Base-by-base conservation (phyloP, 768 basidiomycete genomes). In the Russula earlei region DNA sequence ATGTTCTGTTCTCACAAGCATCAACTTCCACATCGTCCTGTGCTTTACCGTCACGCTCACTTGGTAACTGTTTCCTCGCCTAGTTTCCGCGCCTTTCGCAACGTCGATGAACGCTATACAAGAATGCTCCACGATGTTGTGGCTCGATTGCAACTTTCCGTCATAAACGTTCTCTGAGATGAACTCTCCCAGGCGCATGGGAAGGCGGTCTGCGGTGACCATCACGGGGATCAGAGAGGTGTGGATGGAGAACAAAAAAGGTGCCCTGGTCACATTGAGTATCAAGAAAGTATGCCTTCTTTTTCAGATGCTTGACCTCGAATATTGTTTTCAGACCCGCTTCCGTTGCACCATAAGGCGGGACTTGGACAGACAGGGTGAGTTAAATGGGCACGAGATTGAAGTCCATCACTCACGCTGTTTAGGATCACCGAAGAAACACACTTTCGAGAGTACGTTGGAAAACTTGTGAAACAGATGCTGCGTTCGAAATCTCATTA, bases 351-450 rank as follows among this genome's bases (percentile, higher is more conserved):
- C 79, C 78, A 65, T 70, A 77, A 0, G 80, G 80, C 3, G 80
- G 77, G 4, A 81, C 80, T 82, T n/a, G n/a, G n/a, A 10, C 9
- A 27, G 19, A 19, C 2, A 24, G 38, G 15, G 14, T 54, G 36
- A 47, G 20, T 0, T 11, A 38, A 14, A 15, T 11, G 22, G 14
- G 15, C 22, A 40, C 27, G 20, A 31, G 44, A 22, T 38, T 22
- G 5, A 20, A 7, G 5, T 14, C 6, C 14, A 40, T 27, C 7
- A 58, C 75, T 45, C 65, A 78, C 80, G 67, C 67, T 81, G 80
- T 42, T 74, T 71, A 0, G 77, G 77, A 64, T 81, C 79, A 0
- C 79, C 78, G 45, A 80, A 77, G 61, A 77, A 78, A 56, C 75
- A 78, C 19, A 78, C 66, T 57, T 77, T 78, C 41, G 69, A 62